phyloP scores from a whole-genome alignment of 78 protist species.

The Acrasis kona region DNA sequence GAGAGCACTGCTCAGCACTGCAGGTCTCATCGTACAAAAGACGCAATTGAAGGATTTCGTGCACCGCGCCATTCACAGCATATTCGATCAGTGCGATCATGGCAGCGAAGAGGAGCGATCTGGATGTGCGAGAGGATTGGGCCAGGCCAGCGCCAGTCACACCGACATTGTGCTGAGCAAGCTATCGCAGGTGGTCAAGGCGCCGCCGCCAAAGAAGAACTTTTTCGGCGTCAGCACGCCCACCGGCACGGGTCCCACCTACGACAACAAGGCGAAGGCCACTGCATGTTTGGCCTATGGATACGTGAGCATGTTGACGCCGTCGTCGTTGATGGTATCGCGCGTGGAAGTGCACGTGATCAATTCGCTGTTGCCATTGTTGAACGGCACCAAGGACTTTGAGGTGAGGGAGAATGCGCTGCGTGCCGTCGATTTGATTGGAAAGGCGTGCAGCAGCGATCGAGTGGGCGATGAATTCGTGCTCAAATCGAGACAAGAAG shows the following conservation, averaged over 20 bases:
- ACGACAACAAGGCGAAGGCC: constrained; percentile 3
- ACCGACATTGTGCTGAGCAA: constrained; percentile 22
- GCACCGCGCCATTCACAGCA: not conserved
- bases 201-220: not conserved
- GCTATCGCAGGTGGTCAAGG: constrained; percentile 2
- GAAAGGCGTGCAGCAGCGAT: not conserved
- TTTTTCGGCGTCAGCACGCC: not conserved
- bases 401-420: not conserved
- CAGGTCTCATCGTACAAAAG: not conserved
- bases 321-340: not conserved
- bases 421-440: not conserved
- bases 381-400: not conserved
- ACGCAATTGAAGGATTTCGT: constrained; percentile 18
- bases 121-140: constrained; percentile 14
- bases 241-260: constrained; percentile 7
- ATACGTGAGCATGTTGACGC: not conserved
- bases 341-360: not conserved
- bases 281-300: constrained; percentile 25
- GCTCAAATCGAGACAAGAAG: not conserved
- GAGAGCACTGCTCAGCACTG: not conserved
- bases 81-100: constrained; percentile 7
- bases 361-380: not conserved
- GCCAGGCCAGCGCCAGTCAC: constrained; percentile 3
- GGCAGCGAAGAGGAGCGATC: constrained; percentile 11
- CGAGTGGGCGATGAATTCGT: not conserved